phyloP scores from a whole-genome alignment of 306 rosid species.

The Clitoria ternatea region DNA sequence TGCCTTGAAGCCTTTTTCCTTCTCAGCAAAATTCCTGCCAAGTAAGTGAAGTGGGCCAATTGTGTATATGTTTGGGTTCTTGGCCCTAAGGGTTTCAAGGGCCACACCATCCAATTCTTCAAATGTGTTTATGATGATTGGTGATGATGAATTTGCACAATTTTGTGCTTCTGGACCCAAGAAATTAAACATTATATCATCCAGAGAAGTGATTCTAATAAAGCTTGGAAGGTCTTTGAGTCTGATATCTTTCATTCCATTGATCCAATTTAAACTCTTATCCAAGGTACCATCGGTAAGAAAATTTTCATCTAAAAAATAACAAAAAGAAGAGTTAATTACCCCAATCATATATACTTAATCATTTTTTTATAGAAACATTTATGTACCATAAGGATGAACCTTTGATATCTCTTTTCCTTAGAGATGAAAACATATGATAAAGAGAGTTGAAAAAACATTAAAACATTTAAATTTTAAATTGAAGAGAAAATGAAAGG shows the following conservation, averaged over 20 bases:
- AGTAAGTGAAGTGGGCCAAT: slow-evolving; percentile 14
- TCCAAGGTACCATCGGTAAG: neutral
- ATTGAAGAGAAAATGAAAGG: no score
- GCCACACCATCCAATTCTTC: neutral
- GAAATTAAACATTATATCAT: slow-evolving; percentile 19
- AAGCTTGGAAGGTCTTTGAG: slow-evolving; percentile 6
- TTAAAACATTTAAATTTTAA: no score
- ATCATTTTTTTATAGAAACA: no score
- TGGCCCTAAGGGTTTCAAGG: neutral
- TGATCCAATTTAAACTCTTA: neutral
- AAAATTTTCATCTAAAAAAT: slow-evolving; percentile 8
- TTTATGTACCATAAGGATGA: neutral
- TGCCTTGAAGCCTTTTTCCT: neutral
- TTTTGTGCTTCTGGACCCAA: neutral
- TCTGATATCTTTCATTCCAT: neutral
- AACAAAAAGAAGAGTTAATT: neutral
- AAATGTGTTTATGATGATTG: slow-evolving; percentile 5
- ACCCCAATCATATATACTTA: no score
- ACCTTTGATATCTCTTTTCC: no score
- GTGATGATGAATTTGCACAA: neutral
- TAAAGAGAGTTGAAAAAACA: no score
- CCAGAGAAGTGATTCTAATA: neutral
- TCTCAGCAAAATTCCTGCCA: slow-evolving; percentile 9
- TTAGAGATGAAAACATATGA: no score
- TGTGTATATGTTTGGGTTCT: neutral